Evolutionary conservation across 2,329 filamentous ascomycete species (phyloP).

Genomic region (Pseudogymnoascus sp.): DNA sequence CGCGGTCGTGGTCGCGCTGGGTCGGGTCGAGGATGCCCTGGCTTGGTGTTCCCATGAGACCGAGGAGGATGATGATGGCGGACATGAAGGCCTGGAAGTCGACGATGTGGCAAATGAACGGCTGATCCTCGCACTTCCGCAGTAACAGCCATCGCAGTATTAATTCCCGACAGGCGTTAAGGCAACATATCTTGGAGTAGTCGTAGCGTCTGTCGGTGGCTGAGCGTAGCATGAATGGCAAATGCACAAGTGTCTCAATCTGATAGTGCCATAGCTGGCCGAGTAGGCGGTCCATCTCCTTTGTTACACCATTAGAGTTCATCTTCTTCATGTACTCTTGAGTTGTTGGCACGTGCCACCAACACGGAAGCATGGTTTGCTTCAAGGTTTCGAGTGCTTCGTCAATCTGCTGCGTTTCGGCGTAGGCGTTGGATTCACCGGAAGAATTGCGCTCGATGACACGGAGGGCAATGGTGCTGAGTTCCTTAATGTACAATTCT

Average conservation of each 20-base stretch:
- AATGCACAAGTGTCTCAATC: slow-evolving; percentile 23
- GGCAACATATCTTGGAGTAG: slow-evolving; percentile 27
- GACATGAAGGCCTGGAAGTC: slow-evolving; percentile 27
- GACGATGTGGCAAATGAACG: slow-evolving; percentile 26
- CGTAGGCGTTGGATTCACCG: slow-evolving; percentile 21
- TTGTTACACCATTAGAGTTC: slow-evolving; percentile 11
- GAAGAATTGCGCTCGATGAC: slow-evolving; percentile 26
- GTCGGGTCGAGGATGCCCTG: slow-evolving; percentile 13
- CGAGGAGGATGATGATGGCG: slow-evolving; percentile 25
- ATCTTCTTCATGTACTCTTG: slow-evolving; percentile 3
- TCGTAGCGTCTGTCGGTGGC: slow-evolving; percentile 27
- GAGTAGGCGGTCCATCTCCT: slow-evolving; percentile 23
- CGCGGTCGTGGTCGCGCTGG: slow-evolving; percentile 20
- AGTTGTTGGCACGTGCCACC: slow-evolving; percentile 25
- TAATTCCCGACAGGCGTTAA: slow-evolving; percentile 25
- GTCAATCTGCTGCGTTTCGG: slow-evolving; percentile 28
- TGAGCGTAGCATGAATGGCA: slow-evolving; percentile 29
- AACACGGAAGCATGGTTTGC: slow-evolving; percentile 23
- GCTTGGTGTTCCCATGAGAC: slow-evolving; percentile 19
- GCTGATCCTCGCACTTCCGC: slow-evolving; percentile 15
- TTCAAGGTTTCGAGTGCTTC: slow-evolving; percentile 23
- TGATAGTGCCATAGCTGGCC: slow-evolving; percentile 28
- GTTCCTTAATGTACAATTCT: neutral
- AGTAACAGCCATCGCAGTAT: slow-evolving; percentile 24
- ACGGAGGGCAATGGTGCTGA: slow-evolving; percentile 2